A percentile compares a stretch with the other conserved stretches of the same genome.
Evolutionary conservation across 805 yeast genomes (phyloP).

Genomic region (Cyberlindnera misumaiensis): DNA sequence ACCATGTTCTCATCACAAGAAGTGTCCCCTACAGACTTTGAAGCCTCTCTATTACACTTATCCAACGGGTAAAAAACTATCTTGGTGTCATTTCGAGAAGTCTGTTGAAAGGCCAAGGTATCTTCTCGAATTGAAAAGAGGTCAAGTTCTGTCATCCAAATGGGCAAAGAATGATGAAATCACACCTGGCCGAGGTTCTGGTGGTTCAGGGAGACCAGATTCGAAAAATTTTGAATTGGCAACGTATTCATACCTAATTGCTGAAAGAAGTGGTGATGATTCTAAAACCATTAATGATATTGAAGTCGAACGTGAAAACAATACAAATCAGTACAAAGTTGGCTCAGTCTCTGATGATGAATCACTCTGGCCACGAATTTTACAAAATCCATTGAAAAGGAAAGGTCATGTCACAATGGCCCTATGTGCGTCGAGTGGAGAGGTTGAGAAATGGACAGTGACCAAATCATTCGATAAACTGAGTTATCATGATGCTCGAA

Average conservation of each 20-base stretch:
- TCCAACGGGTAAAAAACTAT: constrained; percentile 50
- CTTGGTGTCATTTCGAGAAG: constrained; percentile 72
- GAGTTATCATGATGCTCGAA: constrained; percentile 85
- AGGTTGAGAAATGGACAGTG: constrained; percentile 80
- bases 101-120: constrained; percentile 72
- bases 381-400: constrained; percentile 65
- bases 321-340: constrained; percentile 16
- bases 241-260: constrained; percentile 66
- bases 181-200: constrained; percentile 46
- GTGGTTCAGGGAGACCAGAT: constrained; percentile 64
- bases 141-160: constrained; percentile 59
- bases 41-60: constrained; percentile 59
- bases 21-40: constrained; percentile 79
- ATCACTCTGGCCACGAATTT: constrained; percentile 62
- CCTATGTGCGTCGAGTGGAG: constrained; percentile 74
- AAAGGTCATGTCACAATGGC: constrained; percentile 79
- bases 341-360: constrained; percentile 17
- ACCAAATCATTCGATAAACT: constrained; percentile 71
- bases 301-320: constrained; percentile 32
- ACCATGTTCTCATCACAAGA: constrained; percentile 85
- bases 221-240: constrained; percentile 68
- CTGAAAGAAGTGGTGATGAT: constrained; percentile 50
- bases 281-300: constrained; percentile 33
- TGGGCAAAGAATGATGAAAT: constrained; percentile 49
- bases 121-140: constrained; percentile 79